phyloP scores from a whole-genome alignment of 2,329 filamentous ascomycete species.

The Simplicillium sp. region DNA sequence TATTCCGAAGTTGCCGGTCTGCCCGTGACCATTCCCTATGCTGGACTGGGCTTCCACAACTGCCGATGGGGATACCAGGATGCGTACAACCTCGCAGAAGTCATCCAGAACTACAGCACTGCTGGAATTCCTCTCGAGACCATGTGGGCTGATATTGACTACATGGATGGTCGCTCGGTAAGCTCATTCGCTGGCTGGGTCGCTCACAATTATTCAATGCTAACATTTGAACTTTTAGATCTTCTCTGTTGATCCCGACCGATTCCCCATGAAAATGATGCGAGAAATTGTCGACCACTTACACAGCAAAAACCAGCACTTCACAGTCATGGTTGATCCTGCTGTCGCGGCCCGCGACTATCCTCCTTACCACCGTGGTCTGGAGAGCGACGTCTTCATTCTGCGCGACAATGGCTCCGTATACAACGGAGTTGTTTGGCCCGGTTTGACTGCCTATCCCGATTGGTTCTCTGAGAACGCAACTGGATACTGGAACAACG shows the following conservation, averaged over 20 bases:
- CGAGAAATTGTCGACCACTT: slow-evolving; percentile 19
- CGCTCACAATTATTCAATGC: background rate
- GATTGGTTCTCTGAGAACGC: slow-evolving; percentile 66
- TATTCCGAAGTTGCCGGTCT: slow-evolving; percentile 62
- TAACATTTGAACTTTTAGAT: background rate
- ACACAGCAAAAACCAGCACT: slow-evolving; percentile 40
- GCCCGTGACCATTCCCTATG: slow-evolving; percentile 74
- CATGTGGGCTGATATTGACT: slow-evolving; percentile 33
- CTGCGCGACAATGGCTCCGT: slow-evolving; percentile 39
- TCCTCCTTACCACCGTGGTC: slow-evolving; percentile 29
- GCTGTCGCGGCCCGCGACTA: slow-evolving; percentile 50
- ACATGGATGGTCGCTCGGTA: slow-evolving; percentile 22
- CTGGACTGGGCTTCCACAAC: slow-evolving; percentile 73
- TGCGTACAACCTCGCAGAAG: slow-evolving; percentile 57
- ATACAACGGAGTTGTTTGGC: slow-evolving; percentile 65
- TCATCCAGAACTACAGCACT: slow-evolving; percentile 56
- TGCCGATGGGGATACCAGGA: slow-evolving; percentile 67
- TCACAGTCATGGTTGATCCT: slow-evolving; percentile 47
- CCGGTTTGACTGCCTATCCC: slow-evolving; percentile 59
- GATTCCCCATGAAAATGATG: background rate
- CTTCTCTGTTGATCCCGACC: background rate
- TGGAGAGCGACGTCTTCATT: slow-evolving; percentile 35
- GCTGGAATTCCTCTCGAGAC: slow-evolving; percentile 56
- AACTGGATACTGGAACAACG: slow-evolving; percentile 57
- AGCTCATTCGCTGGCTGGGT: background rate